phyloP scores from a whole-genome alignment of 2,329 filamentous ascomycete genomes.

The Zarea fungicola region DNA sequence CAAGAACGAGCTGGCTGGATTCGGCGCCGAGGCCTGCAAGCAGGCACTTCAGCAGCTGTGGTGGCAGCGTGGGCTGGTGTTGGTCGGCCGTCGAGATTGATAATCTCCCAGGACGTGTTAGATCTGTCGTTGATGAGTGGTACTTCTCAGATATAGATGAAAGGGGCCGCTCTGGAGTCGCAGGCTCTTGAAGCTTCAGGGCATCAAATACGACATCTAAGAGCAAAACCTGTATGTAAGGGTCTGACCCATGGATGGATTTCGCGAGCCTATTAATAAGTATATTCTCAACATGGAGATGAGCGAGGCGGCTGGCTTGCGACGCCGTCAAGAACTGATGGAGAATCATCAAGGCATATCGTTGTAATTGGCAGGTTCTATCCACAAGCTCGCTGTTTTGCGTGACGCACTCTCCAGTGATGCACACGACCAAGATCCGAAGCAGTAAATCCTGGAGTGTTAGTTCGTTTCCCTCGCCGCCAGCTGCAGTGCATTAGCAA shows the following conservation, averaged over 20 bases:
- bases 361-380: slow-evolving; percentile 62
- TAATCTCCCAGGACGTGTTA: slow-evolving; percentile 32
- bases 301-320: slow-evolving; percentile 52
- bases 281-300: slow-evolving; percentile 63
- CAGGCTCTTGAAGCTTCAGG: slow-evolving; percentile 57
- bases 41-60: slow-evolving; percentile 75
- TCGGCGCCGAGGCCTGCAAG: slow-evolving; percentile 72
- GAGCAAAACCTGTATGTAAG: slow-evolving; percentile 69
- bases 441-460: slow-evolving; percentile 65
- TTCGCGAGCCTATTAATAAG: slow-evolving; percentile 64
- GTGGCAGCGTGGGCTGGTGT: slow-evolving; percentile 47
- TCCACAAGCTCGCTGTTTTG: slow-evolving; percentile 21
- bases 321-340: slow-evolving; percentile 64
- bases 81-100: slow-evolving; percentile 31
- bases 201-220: slow-evolving; percentile 73
- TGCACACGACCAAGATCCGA: slow-evolving; percentile 59
- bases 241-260: slow-evolving; percentile 56
- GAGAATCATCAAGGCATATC: slow-evolving; percentile 63
- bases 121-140: slow-evolving; percentile 35
- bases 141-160: slow-evolving; percentile 46
- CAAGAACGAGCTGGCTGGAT: slow-evolving; percentile 70
- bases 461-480: slow-evolving; percentile 47
- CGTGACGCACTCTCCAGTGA: slow-evolving; percentile 27
- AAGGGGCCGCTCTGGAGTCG: slow-evolving; percentile 33
- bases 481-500: slow-evolving; percentile 33